A percentile compares a stretch with the other conserved stretches of the same genome.
phyloP scores from a whole-genome alignment of 441 rosid genomes.

The Populus trichocarpa region DNA sequence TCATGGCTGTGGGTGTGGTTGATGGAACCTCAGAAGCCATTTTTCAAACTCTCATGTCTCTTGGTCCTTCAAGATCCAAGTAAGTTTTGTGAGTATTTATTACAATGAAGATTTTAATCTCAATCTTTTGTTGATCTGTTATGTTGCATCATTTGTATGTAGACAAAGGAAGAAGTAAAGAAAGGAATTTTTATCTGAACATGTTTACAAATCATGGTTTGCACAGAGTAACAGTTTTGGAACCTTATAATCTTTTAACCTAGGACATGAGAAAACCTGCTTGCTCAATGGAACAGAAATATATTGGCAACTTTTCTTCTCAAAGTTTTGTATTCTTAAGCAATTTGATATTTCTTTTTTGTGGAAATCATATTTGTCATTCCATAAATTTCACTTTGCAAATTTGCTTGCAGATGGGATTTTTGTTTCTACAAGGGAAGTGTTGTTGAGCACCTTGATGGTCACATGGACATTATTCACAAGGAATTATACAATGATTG shows the following conservation, averaged over 20 bases:
- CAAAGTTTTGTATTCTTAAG: not conserved
- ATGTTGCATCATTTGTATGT: not conserved
- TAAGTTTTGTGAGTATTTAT: conserved; percentile 32
- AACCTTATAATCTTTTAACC: not conserved
- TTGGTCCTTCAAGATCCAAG: conserved; percentile 96
- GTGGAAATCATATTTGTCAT: not conserved
- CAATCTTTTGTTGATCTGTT: not conserved
- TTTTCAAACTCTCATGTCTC: conserved; percentile 93
- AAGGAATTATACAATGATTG: conserved; percentile 81
- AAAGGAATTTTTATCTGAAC: not conserved
- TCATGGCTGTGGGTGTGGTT: conserved; percentile 97
- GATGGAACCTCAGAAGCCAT: conserved; percentile 95
- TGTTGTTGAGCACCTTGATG: conserved; percentile 91
- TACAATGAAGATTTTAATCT: not conserved
- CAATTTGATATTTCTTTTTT: too few relatives aligned
- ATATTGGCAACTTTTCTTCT: not conserved
- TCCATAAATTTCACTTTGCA: conserved; percentile 13
- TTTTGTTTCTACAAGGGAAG: conserved; percentile 94
- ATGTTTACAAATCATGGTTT: not conserved
- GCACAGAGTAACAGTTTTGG: not conserved
- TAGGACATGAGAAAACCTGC: not conserved
- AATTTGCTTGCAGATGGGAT: conserved; percentile 78
- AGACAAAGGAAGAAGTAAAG: not conserved
- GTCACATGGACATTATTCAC: conserved; percentile 94
- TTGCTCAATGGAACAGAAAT: not conserved